Base-by-base conservation (phyloP, 2,329 filamentous ascomycete genomes). In the Colletotrichum viniferum region DNA sequence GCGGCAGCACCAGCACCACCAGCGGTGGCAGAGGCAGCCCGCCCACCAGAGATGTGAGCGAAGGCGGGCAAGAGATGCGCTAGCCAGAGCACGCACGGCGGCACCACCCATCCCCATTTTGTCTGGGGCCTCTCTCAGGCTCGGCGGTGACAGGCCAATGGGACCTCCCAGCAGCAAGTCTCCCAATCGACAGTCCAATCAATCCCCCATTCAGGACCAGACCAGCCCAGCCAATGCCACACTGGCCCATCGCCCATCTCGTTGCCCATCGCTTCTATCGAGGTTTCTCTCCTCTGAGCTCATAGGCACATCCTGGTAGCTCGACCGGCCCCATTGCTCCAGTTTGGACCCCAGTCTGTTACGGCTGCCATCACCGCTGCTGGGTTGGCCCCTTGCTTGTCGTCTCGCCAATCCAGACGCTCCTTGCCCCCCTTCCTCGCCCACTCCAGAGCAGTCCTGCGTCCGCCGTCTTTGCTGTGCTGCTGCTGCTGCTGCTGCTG, bases 301-400 rank as follows among this genome's bases (percentile, higher is more conserved):
- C 38, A 48, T 48, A 48, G 38, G 38, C 18, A 48, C 18, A 48
- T 48, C 38, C 38, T 48, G 18, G n/a, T 38, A 28, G 30, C 48
- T 58, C 30, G 28, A 32, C 30, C 30, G 16, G 56, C 36, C 34
- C 67, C 56, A 62, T 13, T 18, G 28, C 63, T 36, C 28, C 48
- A 55, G 38, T 52, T 52, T 36, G 36, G 18, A 32, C 34, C 56
- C 69, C n/a, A 13, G 56, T 64, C 69, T 73, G 62, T 73, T 60
- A 75, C 69, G 69, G 69, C 69, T 75, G 63, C 69, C 56, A 73
- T 68, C 69, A 48, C 32, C 30, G 30, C 43, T 73, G 56, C 69
- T 32, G 48, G 63, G 73, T 56, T 55, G n/a, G 26, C 56, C 73
- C 73, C 63, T 34, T 18, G 24, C 73, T 52, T 21, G 34, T 73